Percentiles rank a stretch among this genome's conserved stretches.
Evolutionary conservation across 805 yeast species (phyloP).

Genomic region (Sugiyamaella smithiae): DNA sequence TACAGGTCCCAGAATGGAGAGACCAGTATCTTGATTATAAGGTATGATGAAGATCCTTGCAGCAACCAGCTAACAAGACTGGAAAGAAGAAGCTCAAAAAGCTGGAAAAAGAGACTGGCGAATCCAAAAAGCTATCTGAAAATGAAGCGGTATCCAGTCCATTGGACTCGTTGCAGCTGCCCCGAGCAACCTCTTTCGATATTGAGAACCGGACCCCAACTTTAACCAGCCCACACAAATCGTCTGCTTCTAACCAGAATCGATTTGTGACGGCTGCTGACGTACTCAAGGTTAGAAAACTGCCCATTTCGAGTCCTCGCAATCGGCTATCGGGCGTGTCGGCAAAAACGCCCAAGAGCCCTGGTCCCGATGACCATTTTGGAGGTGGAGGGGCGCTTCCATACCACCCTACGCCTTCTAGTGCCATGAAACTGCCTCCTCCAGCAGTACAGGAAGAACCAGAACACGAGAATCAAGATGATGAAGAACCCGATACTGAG

Average conservation of each 20-base stretch:
- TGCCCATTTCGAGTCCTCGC: background rate
- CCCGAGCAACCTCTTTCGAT: background rate
- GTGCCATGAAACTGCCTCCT: conserved; percentile 28
- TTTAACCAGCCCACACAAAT: no score
- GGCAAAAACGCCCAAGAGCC: background rate
- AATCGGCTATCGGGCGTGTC: background rate
- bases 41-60: conserved; percentile 18
- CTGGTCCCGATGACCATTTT: conserved; percentile 1
- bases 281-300: background rate
- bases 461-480: conserved; percentile 6
- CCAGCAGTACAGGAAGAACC: conserved; percentile 26
- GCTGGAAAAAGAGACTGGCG: conserved; percentile 25
- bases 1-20: conserved; percentile 44
- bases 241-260: background rate
- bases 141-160: conserved; percentile 7
- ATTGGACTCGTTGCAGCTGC: conserved; percentile 6
- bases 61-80: conserved; percentile 21
- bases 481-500: conserved; percentile 12
- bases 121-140: background rate
- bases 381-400: conserved; percentile 5
- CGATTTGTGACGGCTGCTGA: conserved; percentile 1
- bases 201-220: background rate
- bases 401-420: background rate
- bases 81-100: conserved; percentile 55
- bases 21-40: conserved; percentile 42